Evolutionary conservation across 345 rosid species (phyloP).

Genomic region (Salix exigua): DNA sequence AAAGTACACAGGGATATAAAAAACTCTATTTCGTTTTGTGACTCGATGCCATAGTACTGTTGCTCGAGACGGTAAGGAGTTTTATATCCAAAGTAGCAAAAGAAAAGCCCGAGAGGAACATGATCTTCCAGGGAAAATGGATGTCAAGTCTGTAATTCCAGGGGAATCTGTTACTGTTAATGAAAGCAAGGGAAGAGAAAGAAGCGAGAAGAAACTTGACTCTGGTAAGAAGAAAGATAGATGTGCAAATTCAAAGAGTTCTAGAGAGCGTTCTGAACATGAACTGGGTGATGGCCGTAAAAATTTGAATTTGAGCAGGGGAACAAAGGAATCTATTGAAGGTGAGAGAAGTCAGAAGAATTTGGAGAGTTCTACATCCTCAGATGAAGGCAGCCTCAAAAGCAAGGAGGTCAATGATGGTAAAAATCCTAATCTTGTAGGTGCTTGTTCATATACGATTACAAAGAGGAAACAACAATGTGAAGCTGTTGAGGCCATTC

Average conservation of each 20-base stretch:
- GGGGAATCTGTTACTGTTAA: slow-evolving; percentile 15
- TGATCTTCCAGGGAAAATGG: slow-evolving; percentile 18
- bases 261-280: slow-evolving; percentile 10
- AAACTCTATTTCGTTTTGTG: slow-evolving; percentile 8
- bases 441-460: too few relatives aligned
- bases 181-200: slow-evolving; percentile 29
- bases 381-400: slow-evolving; percentile 28
- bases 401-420: slow-evolving; percentile 25
- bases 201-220: slow-evolving; percentile 20
- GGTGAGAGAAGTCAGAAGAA: slow-evolving; percentile 26
- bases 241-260: slow-evolving; percentile 7
- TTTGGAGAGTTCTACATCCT: slow-evolving; percentile 24
- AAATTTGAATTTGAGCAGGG: slow-evolving; percentile 24
- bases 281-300: slow-evolving; percentile 21
- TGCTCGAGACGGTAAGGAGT: slow-evolving; percentile 22
- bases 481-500: too few relatives aligned
- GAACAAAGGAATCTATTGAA: slow-evolving; percentile 35
- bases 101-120: slow-evolving; percentile 30
- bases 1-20: slow-evolving; percentile 25
- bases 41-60: slow-evolving; percentile 4
- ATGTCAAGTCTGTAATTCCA: slow-evolving; percentile 16
- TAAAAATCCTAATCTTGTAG: too few relatives aligned
- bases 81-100: slow-evolving; percentile 25
- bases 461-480: too few relatives aligned
- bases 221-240: slow-evolving; percentile 22